Conservation (phyloP, 306 rosid genomes). For the Cucumis melo region DNA sequence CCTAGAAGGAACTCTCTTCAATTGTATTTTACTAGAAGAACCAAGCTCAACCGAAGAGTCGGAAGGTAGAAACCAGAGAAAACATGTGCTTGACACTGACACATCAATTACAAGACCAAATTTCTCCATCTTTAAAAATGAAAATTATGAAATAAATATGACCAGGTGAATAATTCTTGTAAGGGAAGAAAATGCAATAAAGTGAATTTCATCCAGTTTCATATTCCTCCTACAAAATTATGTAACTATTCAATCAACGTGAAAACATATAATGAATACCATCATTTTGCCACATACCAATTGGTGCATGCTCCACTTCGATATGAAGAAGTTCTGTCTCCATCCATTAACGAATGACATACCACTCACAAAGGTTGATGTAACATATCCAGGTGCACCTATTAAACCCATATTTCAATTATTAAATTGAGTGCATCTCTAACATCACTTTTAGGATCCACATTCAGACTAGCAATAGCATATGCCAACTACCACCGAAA, state of each 20-base stretch:
- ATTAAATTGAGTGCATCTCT: background rate
- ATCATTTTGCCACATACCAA: slow-evolving; percentile 38
- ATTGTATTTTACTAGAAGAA: background rate
- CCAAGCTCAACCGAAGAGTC: background rate
- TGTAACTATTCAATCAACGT: background rate
- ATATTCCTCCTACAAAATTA: background rate
- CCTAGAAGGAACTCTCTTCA: background rate
- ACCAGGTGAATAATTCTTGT: background rate
- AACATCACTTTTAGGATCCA: background rate
- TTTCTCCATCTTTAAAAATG: background rate
- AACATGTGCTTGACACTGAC: background rate
- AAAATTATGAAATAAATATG: background rate
- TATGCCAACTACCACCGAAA: background rate
- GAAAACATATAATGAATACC: background rate
- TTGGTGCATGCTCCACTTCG: slow-evolving; percentile 99
- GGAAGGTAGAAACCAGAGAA: background rate
- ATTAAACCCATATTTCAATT: slow-evolving; percentile 12
- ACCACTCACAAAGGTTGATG: slow-evolving; percentile 74
- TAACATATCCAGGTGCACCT: slow-evolving; percentile 89
- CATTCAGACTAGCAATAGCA: background rate
- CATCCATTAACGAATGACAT: slow-evolving; percentile 94
- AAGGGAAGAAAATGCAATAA: background rate
- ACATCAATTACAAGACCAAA: background rate
- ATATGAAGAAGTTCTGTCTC: slow-evolving; percentile 74
- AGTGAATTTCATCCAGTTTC: background rate